Base-by-base conservation (phyloP, 106 monocot genomes). In the Dioscorea dumetorum region DNA sequence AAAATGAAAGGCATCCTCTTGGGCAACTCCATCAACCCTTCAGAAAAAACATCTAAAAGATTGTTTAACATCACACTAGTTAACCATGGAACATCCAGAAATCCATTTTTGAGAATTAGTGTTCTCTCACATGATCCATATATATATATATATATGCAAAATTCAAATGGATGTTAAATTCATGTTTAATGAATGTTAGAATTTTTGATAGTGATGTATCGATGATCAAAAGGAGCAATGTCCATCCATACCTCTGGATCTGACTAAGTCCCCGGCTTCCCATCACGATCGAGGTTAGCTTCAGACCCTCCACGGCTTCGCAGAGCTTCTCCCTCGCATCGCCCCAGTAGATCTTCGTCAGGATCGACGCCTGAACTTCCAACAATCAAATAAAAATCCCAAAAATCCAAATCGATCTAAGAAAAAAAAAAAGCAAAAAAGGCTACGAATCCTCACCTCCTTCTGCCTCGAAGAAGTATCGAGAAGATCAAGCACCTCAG, bases 291-390 rank as follows among this genome's bases (percentile, higher is more conserved):
- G 77, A 77, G 15, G 71, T 59, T 4, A 77, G 71, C 28, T 77
- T 66, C 64, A 77, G 71, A 59, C 71, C 77, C 16, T 64, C 71
- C 35, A 71, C 71, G n/a, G 70, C 70, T 20, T 77, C 65, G 20
- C 35, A 16, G 49, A 77, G 70, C 65, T 77, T 77, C 71, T 77
- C 77, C 49, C 77, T 50, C 19, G 77, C 71, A 41, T 77, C 77
- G 20, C 77, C 77, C 77, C 77, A 77, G 65, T 59, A 77, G n/a
- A 77, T 14, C 71, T 77, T 77, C 48, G 58, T 18, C 17, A 77
- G 64, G 17, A 77, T 58, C 48, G 49, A 71, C 48, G 64, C 66
- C 77, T 71, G 58, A 5, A 21, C 31, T 63, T 18, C 5, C 15
- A 41, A 41, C 6, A 41, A 41, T 41, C 41, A 10, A 8, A 41